A percentile compares a stretch with the other conserved stretches of the same genome.
phyloP scores from a whole-genome alignment of 441 rosid genomes.

The Gossypium davidsonii region DNA sequence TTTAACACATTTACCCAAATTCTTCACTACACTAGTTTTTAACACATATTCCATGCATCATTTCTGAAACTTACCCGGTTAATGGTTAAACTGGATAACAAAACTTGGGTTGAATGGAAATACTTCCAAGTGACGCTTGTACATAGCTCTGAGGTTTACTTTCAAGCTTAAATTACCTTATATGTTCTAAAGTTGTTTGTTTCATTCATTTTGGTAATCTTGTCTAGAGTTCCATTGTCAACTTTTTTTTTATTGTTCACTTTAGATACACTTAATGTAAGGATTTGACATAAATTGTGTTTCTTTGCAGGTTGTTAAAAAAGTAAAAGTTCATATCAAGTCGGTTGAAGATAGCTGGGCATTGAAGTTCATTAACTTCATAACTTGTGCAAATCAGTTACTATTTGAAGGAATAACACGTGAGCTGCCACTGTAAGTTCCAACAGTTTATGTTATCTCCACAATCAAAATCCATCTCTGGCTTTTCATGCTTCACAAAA shows the following conservation, averaged over 20 bases:
- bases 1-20: no score
- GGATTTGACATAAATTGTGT: constrained; percentile 4
- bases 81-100: not conserved
- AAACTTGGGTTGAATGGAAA: not conserved
- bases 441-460: constrained; percentile 13
- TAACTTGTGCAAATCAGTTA: constrained; percentile 55
- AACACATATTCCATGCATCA: not conserved
- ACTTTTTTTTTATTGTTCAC: not conserved
- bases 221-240: not conserved
- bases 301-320: constrained; percentile 38
- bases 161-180: not conserved
- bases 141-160: not conserved
- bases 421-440: constrained; percentile 72
- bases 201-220: not conserved
- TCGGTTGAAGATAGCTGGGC: constrained; percentile 76
- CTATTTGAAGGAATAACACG: constrained; percentile 68
- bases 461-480: not conserved
- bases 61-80: not conserved
- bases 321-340: constrained; percentile 9
- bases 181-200: not conserved
- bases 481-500: not conserved
- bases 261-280: not conserved
- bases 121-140: not conserved
- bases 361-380: constrained; percentile 50
- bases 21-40: not conserved